A percentile compares a stretch with the other conserved stretches of the same genome.
Conservation (phyloP, 805 yeast species). For the Ogataea glucozyma region DNA sequence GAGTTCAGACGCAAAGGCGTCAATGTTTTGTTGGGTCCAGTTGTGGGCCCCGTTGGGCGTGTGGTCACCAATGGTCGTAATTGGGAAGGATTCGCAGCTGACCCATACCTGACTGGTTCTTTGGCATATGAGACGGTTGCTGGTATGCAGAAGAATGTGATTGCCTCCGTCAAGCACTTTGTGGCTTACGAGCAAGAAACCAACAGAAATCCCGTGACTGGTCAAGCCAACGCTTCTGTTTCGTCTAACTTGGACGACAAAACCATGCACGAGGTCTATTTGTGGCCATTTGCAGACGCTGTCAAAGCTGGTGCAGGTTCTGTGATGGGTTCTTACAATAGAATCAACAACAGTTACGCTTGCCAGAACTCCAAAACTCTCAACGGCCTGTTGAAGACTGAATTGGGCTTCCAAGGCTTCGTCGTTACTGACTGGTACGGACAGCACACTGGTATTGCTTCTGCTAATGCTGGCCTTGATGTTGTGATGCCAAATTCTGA, state of each 20-base stretch:
- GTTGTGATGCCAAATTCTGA: constrained; percentile 62
- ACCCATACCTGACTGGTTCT: constrained; percentile 60
- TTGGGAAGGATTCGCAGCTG: constrained; percentile 66
- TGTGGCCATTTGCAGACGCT: constrained; percentile 70
- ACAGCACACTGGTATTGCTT: constrained; percentile 55
- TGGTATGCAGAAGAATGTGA: constrained; percentile 61
- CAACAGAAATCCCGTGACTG: constrained; percentile 47
- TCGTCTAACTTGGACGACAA: constrained; percentile 56
- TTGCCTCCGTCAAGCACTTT: constrained; percentile 57
- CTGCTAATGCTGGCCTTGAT: constrained; percentile 60
- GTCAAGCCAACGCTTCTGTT: constrained; percentile 47
- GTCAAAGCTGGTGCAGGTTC: constrained; percentile 60
- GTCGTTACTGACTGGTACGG: constrained; percentile 71
- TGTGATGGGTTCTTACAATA: constrained; percentile 60
- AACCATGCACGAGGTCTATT: constrained; percentile 59
- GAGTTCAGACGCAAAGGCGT: constrained; percentile 58
- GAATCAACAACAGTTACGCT: constrained; percentile 55
- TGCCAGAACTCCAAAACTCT: constrained; percentile 60
- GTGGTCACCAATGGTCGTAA: constrained; percentile 65
- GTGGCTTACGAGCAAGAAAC: constrained; percentile 66
- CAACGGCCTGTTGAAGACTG: constrained; percentile 57
- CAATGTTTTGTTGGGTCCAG: constrained; percentile 56
- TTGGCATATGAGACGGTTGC: constrained; percentile 52
- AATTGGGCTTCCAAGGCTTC: constrained; percentile 66
- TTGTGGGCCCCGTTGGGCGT: constrained; percentile 59